Base-by-base conservation (phyloP, 495 filamentous ascomycete genomes). In the Achaetomiella virescens region DNA sequence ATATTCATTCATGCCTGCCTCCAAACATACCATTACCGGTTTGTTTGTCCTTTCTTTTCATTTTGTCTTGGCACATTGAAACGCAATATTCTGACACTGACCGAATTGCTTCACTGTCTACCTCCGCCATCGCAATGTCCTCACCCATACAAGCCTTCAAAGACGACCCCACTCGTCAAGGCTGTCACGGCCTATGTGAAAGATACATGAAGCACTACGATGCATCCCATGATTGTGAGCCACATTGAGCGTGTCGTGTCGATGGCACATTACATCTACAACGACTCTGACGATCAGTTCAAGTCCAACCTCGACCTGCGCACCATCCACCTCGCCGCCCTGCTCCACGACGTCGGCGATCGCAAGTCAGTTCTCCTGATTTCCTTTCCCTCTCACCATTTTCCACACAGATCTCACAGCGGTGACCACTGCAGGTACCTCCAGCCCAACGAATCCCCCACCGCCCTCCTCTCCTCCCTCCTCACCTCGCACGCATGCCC, bases 281-380 rank as follows among this genome's bases (percentile, higher is more conserved):
- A 87, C 53, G 70, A 84, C 29, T 64, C 69, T 35, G 81, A 81
- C 52, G 27, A 24, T 2, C 60, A 63, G 67, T 49, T 61, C 51
- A 57, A 41, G 48, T 71, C 58, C 65, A 70, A 47, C 24, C 67
- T 61, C 54, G 76, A 88, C 66, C 63, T 70, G 22, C 70, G 76
- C 12, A 70, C 85, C 25, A 75, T 95, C 59, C 78, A 83, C 22
- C 84, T 96, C 2, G 77, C 84, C 1, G 89, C 89, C 3, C 78
- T 95, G 0, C 79, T 96, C 0, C 91, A 97, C 69, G 91, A 97
- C 64, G 84, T 96, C 10, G 88, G 85, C 48, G 91, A 97, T 64
- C 78, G 80, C 65, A 97, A 96, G 69, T 69, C 8, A 25, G 60
- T 60, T 46, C 2, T 12, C 6, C 46, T 31, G 21, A 11, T 21